Percentiles rank a stretch among this genome's conserved stretches.
phyloP scores from a whole-genome alignment of 371 early-diverging fungal genomes.

The Haplosporangium sp. region DNA sequence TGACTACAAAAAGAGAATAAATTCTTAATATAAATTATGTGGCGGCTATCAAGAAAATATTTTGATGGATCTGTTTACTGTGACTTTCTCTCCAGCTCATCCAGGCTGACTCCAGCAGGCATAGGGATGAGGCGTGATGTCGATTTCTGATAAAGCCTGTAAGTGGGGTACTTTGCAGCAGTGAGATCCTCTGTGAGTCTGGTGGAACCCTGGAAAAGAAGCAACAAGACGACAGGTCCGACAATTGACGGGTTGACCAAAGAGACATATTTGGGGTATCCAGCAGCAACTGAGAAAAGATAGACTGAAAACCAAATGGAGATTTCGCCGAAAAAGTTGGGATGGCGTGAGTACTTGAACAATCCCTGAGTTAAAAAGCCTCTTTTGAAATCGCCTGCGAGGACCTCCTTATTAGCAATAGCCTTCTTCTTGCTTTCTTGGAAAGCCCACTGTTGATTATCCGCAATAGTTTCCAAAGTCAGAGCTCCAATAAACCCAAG shows the following conservation, averaged over 20 bases:
- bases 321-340: conserved; percentile 87
- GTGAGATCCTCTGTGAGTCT: conserved; percentile 74
- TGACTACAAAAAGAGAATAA: too few relatives aligned
- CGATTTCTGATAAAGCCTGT: conserved; percentile 71
- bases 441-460: conserved; percentile 87
- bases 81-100: conserved; percentile 41
- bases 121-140: conserved; percentile 77
- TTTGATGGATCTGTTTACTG: conserved; percentile 5
- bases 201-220: conserved; percentile 82
- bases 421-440: conserved; percentile 74
- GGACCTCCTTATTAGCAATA: conserved; percentile 46
- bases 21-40: too few relatives aligned
- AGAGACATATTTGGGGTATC: conserved; percentile 29
- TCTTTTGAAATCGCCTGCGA: conserved; percentile 60
- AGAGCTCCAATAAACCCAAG: conserved; percentile 62
- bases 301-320: conserved; percentile 76
- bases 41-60: too few relatives aligned
- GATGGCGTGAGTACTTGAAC: conserved; percentile 82
- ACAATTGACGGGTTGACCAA: conserved; percentile 69
- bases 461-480: conserved; percentile 76
- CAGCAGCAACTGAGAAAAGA: conserved; percentile 69
- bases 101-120: conserved; percentile 51
- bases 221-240: conserved; percentile 69
- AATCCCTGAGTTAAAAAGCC: conserved; percentile 85
- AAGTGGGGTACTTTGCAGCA: conserved; percentile 55